Conservation (phyloP, 2,329 filamentous ascomycete genomes). For the Ilyonectria robusta region DNA sequence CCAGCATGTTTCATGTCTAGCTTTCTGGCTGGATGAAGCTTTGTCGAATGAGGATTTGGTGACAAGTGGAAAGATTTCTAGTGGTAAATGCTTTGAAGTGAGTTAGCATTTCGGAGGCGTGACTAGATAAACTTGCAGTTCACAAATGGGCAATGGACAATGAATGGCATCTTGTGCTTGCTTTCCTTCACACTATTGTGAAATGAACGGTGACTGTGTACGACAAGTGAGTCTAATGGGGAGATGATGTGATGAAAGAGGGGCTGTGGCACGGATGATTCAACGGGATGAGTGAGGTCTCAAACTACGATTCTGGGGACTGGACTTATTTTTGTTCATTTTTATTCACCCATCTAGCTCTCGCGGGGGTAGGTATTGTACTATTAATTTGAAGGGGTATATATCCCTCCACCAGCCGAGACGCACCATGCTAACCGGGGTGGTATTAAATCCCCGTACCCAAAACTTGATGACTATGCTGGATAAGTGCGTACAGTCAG, state of each 20-base stretch:
- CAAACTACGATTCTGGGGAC: background rate
- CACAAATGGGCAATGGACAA: conserved; percentile 5
- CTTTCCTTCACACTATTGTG: background rate
- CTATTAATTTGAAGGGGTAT: conserved; percentile 1
- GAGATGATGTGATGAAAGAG: background rate
- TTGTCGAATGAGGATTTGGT: background rate
- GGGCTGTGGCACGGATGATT: background rate
- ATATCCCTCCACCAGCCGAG: background rate
- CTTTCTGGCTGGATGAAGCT: background rate
- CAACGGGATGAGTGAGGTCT: background rate
- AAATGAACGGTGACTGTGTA: background rate
- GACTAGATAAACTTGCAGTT: conserved; percentile 29
- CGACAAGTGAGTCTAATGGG: background rate
- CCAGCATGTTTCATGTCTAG: background rate
- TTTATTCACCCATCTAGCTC: background rate
- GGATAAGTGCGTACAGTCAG: conserved; percentile 1
- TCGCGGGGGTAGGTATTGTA: background rate
- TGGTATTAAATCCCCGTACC: background rate
- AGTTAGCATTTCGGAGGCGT: conserved; percentile 19
- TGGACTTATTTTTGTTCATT: background rate
- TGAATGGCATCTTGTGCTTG: background rate
- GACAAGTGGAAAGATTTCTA: background rate
- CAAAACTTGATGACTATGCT: background rate
- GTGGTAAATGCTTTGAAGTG: conserved; percentile 3
- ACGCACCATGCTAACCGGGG: background rate